Base-by-base conservation (phyloP, 306 rosid genomes). In the Vicia faba region DNA sequence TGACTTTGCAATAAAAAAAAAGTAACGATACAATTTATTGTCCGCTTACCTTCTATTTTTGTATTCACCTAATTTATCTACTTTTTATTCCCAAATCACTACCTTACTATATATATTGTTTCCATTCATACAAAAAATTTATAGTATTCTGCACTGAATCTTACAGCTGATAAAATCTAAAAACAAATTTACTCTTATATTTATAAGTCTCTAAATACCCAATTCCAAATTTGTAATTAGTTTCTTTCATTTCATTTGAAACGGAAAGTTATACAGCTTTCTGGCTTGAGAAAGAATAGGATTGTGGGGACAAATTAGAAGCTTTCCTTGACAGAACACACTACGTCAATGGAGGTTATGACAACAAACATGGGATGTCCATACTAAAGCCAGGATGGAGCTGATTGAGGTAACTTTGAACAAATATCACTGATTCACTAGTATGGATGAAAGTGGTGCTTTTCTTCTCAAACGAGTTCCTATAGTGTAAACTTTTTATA, bases 231-330 rank as follows among this genome's bases (percentile, higher is more conserved):
- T 58, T 46, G n/a, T 50, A 57, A 53, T 58, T 36, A 48, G 40
- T 38, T 73, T 35, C 25, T 36, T 57, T 56, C 59, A 11, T 46
- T 76, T 72, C 28, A 50, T 66, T 66, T 53, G 19, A 31, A 61
- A 64, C 31, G 9, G 55, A 72, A 78, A 23, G 31, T 46, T 68
- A 12, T 41, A 40, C 0, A 9, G 23, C 53, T 49, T 70, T 20
- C 58, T 50, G 41, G 74, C 20, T 60, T 50, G 65, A 71, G 35
- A 44, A 6, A 20, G 69, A 66, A 71, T 66, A 84, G 75, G 72
- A 92, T 28, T 92, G 98, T 78, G 91, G 73, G 65, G 92, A 84
- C 78, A 85, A 84, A 75, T 66, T 86, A 79, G 92, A 85, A 60
- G 78, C 82, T 64, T 92, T 92, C 82, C 88, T 92, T 50, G 69